Percentiles rank a stretch among this genome's conserved stretches.
Evolutionary conservation across 2,329 filamentous ascomycete species (phyloP).

Genomic region (Penicillium sp.): DNA sequence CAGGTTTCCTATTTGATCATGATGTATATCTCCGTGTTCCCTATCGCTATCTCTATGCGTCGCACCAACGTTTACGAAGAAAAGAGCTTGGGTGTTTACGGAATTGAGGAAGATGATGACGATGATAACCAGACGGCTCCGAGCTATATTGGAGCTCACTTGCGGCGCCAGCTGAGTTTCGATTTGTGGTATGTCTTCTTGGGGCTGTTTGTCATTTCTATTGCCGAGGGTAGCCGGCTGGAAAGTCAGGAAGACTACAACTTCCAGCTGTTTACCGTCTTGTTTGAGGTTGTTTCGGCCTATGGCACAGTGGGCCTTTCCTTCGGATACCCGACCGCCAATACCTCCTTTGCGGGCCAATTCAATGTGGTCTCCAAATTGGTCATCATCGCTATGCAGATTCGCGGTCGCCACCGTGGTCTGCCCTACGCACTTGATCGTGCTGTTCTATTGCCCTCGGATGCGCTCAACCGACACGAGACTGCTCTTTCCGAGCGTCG

Average conservation of each 20-base stretch:
- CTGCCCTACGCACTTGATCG: slow-evolving; percentile 70
- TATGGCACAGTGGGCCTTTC: slow-evolving; percentile 94
- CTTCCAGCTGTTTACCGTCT: slow-evolving; percentile 69
- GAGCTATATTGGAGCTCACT: slow-evolving; percentile 87
- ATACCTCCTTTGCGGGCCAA: slow-evolving; percentile 80
- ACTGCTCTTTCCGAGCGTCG: slow-evolving; percentile 55
- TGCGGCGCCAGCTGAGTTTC: slow-evolving; percentile 92
- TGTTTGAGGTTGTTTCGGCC: slow-evolving; percentile 88
- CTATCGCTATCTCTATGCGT: slow-evolving; percentile 92
- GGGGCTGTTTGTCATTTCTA: slow-evolving; percentile 88
- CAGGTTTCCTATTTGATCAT: slow-evolving; percentile 95
- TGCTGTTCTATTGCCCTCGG: slow-evolving; percentile 70
- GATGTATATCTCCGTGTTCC: slow-evolving; percentile 99
- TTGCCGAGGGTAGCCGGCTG: slow-evolving; percentile 78
- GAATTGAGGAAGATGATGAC: slow-evolving; percentile 62
- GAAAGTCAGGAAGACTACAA: slow-evolving; percentile 61
- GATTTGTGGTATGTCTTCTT: slow-evolving; percentile 97
- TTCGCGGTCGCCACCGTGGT: slow-evolving; percentile 68
- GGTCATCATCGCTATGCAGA: slow-evolving; percentile 69
- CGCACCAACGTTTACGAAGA: slow-evolving; percentile 97
- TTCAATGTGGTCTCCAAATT: slow-evolving; percentile 74
- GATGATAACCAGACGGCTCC: slow-evolving; percentile 63
- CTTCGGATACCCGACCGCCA: slow-evolving; percentile 75
- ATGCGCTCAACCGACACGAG: slow-evolving; percentile 66
- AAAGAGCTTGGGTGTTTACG: slow-evolving; percentile 66